Evolutionary conservation across 208 protist genomes (phyloP).

Genomic region (Trichomonas gallinae): DNA sequence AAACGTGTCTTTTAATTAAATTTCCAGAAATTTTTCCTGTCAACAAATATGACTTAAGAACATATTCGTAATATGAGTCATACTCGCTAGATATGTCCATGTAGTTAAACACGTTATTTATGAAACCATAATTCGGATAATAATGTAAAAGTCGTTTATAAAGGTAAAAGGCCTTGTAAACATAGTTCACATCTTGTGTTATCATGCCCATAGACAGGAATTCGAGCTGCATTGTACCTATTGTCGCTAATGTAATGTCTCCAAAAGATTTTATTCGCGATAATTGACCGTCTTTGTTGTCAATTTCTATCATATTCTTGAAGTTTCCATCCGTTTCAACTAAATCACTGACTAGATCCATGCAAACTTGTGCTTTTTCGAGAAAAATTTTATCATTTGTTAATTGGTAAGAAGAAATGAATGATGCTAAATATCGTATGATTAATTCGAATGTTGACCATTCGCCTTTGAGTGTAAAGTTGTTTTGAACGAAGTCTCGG

Average conservation of each 20-base stretch:
- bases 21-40: neutral
- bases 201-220: neutral
- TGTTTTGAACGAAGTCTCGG: neutral
- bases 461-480: neutral
- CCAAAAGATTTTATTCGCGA: neutral
- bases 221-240: neutral
- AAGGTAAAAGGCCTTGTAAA: neutral
- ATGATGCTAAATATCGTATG: constrained; percentile 51
- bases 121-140: neutral
- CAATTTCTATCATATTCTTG: neutral
- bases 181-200: neutral
- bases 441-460: constrained; percentile 53
- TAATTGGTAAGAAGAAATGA: constrained; percentile 52
- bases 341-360: neutral
- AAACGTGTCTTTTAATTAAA: neutral
- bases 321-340: neutral
- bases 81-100: neutral
- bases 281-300: neutral
- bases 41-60: neutral
- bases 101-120: neutral
- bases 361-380: neutral
- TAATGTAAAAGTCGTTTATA: neutral
- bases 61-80: neutral
- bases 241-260: neutral
- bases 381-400: constrained; percentile 44